phyloP scores from a whole-genome alignment of 768 basidiomycete species.

The Porpolomopsis calyptriformis region DNA sequence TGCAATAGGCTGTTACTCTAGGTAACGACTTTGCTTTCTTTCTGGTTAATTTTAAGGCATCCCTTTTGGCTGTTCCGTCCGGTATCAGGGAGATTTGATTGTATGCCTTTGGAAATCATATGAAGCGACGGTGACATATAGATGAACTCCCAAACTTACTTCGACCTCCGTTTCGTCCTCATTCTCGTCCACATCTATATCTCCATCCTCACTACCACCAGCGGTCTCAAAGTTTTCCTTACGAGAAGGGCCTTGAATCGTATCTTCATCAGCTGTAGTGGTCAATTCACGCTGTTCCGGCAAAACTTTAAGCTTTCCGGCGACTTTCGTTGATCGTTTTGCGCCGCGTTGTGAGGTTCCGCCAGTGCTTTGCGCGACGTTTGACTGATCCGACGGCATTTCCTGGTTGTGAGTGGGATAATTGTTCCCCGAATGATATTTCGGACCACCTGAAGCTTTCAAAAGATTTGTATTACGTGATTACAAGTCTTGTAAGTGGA shows the following conservation, averaged over 20 bases:
- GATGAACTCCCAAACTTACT: conserved; percentile 26
- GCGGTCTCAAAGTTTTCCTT: conserved; percentile 39
- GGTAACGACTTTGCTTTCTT: conserved; percentile 89
- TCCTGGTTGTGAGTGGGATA: neutral
- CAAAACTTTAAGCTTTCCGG: conserved; percentile 79
- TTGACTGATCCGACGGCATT: neutral
- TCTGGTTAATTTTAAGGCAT: conserved; percentile 84
- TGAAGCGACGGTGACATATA: neutral
- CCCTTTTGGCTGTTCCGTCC: conserved; percentile 84
- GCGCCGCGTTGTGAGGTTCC: conserved; percentile 45
- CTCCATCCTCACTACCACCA: conserved; percentile 65
- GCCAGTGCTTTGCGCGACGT: neutral
- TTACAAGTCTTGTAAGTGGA: too few relatives aligned
- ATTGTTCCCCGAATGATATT: neutral
- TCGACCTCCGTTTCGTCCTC: conserved; percentile 49
- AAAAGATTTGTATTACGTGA: too few relatives aligned
- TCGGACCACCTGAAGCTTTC: neutral
- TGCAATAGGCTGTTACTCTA: conserved; percentile 93
- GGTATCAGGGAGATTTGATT: conserved; percentile 91
- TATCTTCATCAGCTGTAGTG: conserved; percentile 19
- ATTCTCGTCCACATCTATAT: conserved; percentile 54
- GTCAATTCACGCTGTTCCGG: conserved; percentile 66
- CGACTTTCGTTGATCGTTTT: conserved; percentile 70
- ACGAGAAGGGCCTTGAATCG: conserved; percentile 24
- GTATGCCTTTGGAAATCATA: conserved; percentile 51